These are phyloP conservation scores for Atkinsonella hypoxylon DNA, from an alignment of 2,329 filamentous ascomycete species.

Conservation along the genomic window DNA sequence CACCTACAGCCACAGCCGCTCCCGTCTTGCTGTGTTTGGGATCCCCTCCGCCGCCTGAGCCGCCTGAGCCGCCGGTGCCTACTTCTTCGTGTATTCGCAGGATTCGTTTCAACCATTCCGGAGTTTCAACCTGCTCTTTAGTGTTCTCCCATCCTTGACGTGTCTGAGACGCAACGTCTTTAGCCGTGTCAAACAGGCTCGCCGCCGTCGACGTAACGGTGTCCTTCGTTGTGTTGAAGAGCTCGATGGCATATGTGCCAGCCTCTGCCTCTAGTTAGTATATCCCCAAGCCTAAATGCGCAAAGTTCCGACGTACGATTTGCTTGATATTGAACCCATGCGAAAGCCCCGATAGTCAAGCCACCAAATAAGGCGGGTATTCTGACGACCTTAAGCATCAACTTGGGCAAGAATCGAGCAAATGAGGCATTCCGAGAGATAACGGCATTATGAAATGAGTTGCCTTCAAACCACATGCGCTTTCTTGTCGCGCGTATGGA, in stretches of 20 bases:
- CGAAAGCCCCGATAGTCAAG: conserved; percentile 71
- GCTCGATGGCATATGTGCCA: conserved; percentile 41
- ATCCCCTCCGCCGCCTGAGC: conserved; percentile 34
- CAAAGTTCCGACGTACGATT: conserved; percentile 48
- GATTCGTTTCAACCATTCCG: conserved; percentile 70
- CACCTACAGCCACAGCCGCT: conserved; percentile 54
- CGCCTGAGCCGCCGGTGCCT: conserved; percentile 37
- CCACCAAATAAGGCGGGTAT: conserved; percentile 88
- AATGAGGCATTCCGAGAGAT: conserved; percentile 53
- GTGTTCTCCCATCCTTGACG: conserved; percentile 71
- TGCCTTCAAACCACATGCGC: conserved; percentile 67
- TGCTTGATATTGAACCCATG: conserved; percentile 94
- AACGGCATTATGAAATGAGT: conserved; percentile 72
- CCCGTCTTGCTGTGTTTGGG: conserved; percentile 48
- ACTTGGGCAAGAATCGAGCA: conserved; percentile 60
- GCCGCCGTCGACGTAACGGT: conserved; percentile 57
- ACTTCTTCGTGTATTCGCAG: conserved; percentile 50
- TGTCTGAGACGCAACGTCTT: conserved; percentile 67
- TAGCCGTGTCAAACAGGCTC: conserved; percentile 58
- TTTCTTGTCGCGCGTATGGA: conserved; percentile 47
- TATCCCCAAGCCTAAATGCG: neutral
- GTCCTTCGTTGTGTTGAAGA: conserved; percentile 64
- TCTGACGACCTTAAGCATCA: conserved; percentile 80
- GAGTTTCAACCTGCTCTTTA: conserved; percentile 58
- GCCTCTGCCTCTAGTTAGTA: conserved; percentile 29